Base-by-base conservation (phyloP, 2,329 filamentous ascomycete species). In the Sarocladium brachiariae region DNA sequence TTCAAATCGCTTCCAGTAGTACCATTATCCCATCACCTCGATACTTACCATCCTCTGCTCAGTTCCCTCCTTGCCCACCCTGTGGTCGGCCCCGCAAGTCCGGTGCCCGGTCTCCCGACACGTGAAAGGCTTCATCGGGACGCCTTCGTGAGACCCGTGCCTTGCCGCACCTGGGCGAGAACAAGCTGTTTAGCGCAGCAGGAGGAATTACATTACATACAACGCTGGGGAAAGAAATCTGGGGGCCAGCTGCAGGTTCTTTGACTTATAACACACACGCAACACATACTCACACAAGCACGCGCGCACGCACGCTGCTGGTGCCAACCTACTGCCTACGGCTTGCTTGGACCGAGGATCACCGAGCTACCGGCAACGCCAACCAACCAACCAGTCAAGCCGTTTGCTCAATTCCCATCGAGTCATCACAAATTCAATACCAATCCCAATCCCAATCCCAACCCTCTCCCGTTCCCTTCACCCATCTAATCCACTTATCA, bases 101-200 rank as follows among this genome's bases (percentile, higher is more conserved):
- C 21, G 27, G 13, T 30, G 7, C 7, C 27, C 27, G 27, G 27
- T 30, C 13, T 30, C 27, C 27, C 27, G 27, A 30, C 43, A 47
- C 43, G 43, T 47, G 43, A 47, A 47, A 47, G 43, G 43, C 43
- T 31, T 47, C 43, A 47, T 47, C 43, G n/a, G n/a, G n/a, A n/a
- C n/a, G n/a, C n/a, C n/a, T n/a, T n/a, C n/a, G n/a, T n/a, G n/a
- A n/a, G 9, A 14, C 39, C 21, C 16, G 39, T 23, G 37, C 16
- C 16, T 39, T 39, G 37, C 37, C 37, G 37, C 19, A 13, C 23
- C 16, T 39, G 19, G 37, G 37, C 27, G 27, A 30, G 27, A 7
- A 30, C 7, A 30, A 13, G n/a, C n/a, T n/a, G n/a, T n/a, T n/a
- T n/a, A n/a, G n/a, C n/a, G n/a, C n/a, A n/a, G n/a, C n/a, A n/a